Evolutionary conservation across 495 filamentous ascomycete genomes (phyloP).

Genomic region (Neurospora sp.): DNA sequence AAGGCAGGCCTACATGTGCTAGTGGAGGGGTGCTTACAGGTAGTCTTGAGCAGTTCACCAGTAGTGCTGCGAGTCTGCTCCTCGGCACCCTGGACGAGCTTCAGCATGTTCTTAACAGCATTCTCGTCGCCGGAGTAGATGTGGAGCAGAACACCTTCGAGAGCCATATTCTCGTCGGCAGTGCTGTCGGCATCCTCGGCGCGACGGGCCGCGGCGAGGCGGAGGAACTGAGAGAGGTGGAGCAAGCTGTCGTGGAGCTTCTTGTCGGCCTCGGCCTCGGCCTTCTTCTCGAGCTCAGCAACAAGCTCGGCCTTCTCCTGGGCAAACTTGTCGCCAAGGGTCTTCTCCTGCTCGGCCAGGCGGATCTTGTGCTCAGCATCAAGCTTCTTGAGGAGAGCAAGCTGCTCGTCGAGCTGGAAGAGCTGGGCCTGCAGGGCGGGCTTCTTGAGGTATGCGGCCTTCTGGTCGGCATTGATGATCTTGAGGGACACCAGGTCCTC

Average conservation of each 20-base stretch:
- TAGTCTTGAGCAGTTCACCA: conserved; percentile 53
- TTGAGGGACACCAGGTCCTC: conserved; percentile 73
- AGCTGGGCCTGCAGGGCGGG: conserved; percentile 69
- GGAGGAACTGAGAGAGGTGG: conserved; percentile 67
- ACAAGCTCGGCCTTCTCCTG: conserved; percentile 54
- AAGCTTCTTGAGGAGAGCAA: conserved; percentile 72
- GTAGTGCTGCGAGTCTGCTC: conserved; percentile 59
- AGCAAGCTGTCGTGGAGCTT: conserved; percentile 48
- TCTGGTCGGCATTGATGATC: conserved; percentile 91
- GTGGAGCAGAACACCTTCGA: conserved; percentile 80
- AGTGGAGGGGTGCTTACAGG: conserved; percentile 49
- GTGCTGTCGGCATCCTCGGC: conserved; percentile 50
- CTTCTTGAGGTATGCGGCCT: conserved; percentile 79
- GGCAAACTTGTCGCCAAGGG: conserved; percentile 59
- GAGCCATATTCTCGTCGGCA: conserved; percentile 65
- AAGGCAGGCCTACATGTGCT: background rate
- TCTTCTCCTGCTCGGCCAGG: conserved; percentile 55
- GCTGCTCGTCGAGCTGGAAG: conserved; percentile 70
- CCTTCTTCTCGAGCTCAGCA: conserved; percentile 42
- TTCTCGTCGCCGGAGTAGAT: conserved; percentile 79
- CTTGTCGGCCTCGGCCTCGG: conserved; percentile 44
- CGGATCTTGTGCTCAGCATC: conserved; percentile 66
- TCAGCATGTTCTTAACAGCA: conserved; percentile 74
- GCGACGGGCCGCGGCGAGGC: conserved; percentile 63
- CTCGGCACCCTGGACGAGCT: conserved; percentile 69